Base-by-base conservation (phyloP, 768 basidiomycete species). In the Serendipita sp. region DNA sequence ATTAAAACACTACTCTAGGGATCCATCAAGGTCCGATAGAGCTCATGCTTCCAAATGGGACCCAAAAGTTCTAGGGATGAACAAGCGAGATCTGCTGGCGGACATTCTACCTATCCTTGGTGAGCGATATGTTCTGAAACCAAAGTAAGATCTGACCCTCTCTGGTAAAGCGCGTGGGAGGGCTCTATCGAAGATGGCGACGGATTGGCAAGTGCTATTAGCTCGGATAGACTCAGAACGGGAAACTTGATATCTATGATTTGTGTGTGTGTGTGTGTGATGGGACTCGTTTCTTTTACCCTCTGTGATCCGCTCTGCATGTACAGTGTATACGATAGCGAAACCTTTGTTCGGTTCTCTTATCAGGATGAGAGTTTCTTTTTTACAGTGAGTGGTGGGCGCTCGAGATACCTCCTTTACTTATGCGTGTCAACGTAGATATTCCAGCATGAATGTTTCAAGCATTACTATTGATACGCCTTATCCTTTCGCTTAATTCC, bases 51-150 rank as follows among this genome's bases (percentile, higher is more conserved):
- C 81, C 11, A 68, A 69, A 41, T 94, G 91, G 89, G 77, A 77
- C 23, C 80, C 90, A 7, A 81, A 77, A 5, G 78, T 90, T 36
- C 76, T 84, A 52, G 91, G 91, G 0, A 70, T 90, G 70, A 69
- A 79, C 10, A 93, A 94, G 72, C 84, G 92, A 32, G 91, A 94
- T 68, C 74, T 96, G 44, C 75, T 94, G 44, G 84, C 81, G 65
- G 91, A 95, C 52, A 88, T 96, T 3, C 73, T 94, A 28, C 76
- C 76, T 18, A 77, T 88, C 28, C 91, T 94, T 70, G 87, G 91
- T 92, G 68, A 65, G 85, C 75, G 35, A 23, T 44, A 41, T n/a
- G 38, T 64, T 52, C 23, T 46, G 15, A 34, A 64, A 16, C 15
- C 41, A 28, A 32, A 2, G 35, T n/a, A 34, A 13, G 32, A 1